Percentiles rank a stretch among this genome's conserved stretches.
Conservation (phyloP, 2,329 filamentous ascomycete species). For the Zasmidium angulare region DNA sequence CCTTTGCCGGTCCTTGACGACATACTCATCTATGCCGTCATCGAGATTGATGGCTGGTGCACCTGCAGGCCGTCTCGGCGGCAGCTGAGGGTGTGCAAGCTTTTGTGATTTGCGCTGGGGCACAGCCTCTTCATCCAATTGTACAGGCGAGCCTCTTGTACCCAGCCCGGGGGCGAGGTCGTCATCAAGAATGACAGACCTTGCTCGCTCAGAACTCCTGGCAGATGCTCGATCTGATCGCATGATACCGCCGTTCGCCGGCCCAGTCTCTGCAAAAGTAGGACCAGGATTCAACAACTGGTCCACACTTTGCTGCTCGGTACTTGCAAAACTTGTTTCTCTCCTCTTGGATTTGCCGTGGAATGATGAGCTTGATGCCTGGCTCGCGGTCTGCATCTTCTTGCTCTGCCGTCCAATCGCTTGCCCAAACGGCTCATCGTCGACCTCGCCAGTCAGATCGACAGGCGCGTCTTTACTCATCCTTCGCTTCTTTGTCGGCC, state of each 20-base stretch:
- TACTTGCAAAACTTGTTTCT: background rate
- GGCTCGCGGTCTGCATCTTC: background rate
- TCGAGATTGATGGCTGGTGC: background rate
- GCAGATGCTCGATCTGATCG: background rate
- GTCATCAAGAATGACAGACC: background rate
- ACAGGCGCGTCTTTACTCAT: background rate
- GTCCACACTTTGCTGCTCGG: background rate
- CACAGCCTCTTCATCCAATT: background rate
- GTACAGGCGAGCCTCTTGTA: background rate
- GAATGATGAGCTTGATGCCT: background rate
- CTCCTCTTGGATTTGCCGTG: background rate
- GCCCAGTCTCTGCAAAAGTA: background rate
- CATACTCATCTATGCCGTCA: background rate
- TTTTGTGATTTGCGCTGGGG: background rate
- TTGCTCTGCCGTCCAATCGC: background rate
- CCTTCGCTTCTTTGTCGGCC: background rate
- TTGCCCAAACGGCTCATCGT: background rate
- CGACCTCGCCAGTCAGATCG: constrained; percentile 2
- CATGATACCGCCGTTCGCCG: background rate
- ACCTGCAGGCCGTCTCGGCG: background rate
- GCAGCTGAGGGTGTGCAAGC: background rate
- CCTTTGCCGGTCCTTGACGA: background rate
- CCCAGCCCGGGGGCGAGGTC: background rate
- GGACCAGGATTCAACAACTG: background rate
- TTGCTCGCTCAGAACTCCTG: background rate